Conservation (phyloP, 225 moss, liverwort and hornwort genomes). For the Polytrichum commune region DNA sequence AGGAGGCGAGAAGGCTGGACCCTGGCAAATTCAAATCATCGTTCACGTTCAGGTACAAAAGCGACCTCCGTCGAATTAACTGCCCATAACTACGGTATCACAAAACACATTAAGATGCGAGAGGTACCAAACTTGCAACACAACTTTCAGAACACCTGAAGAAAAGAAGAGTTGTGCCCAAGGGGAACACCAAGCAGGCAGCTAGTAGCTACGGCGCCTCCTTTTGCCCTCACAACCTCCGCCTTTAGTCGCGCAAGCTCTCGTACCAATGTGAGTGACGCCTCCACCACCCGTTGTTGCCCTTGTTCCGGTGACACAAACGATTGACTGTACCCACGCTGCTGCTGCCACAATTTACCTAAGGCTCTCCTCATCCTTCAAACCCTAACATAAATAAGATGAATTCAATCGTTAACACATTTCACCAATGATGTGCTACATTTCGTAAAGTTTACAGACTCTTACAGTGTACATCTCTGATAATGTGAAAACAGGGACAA, state of each 20-base stretch:
- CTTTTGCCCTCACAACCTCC: slow-evolving; percentile 69
- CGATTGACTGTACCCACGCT: slow-evolving; percentile 32
- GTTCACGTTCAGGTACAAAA: not conserved
- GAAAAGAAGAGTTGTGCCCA: slow-evolving; percentile 96
- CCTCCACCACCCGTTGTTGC: slow-evolving; percentile 83
- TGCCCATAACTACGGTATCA: too few species aligned
- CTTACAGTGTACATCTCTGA: too few species aligned
- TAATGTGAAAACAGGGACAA: too few species aligned
- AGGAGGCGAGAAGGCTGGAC: slow-evolving; percentile 92
- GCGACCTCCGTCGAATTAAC: not conserved
- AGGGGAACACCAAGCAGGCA: slow-evolving; percentile 93
- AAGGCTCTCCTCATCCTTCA: slow-evolving; percentile 36
- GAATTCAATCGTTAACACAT: too few species aligned
- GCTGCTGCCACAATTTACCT: slow-evolving; percentile 14
- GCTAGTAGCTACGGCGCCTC: slow-evolving; percentile 73
- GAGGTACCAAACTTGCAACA: not conserved
- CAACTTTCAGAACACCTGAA: slow-evolving; percentile 43
- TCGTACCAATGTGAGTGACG: slow-evolving; percentile 80
- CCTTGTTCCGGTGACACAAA: slow-evolving; percentile 53
- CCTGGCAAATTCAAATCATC: slow-evolving; percentile 17
- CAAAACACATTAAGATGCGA: not conserved
- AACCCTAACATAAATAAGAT: too few species aligned
- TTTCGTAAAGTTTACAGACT: too few species aligned
- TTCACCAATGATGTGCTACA: too few species aligned
- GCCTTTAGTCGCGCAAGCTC: slow-evolving; percentile 89